Evolutionary conservation across 192 early-diverging fungal genomes (phyloP).

Genomic region (Entomortierella chlamydospora): DNA sequence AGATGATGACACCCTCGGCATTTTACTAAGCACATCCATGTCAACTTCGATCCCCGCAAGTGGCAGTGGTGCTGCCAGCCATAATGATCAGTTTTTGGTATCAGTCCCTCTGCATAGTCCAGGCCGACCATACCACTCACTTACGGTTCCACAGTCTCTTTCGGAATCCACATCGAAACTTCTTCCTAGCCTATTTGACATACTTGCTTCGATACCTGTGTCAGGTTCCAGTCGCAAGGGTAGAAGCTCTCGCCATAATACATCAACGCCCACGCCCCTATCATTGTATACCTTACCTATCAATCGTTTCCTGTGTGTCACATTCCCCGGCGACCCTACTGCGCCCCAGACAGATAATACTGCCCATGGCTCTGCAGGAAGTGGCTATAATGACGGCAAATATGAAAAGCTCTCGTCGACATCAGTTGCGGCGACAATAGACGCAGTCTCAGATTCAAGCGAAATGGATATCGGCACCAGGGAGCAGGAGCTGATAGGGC

Average conservation of each 20-base stretch:
- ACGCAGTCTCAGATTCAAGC: background rate
- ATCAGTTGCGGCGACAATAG: background rate
- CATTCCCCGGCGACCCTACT: background rate
- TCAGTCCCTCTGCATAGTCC: slow-evolving; percentile 11
- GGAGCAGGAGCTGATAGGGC: background rate
- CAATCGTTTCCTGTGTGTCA: background rate
- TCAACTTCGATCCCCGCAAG: background rate
- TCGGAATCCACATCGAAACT: background rate
- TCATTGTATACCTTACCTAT: background rate
- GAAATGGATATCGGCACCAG: background rate
- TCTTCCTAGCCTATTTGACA: background rate
- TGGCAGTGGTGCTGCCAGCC: background rate
- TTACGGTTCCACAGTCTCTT: background rate
- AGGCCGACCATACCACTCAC: slow-evolving; percentile 4
- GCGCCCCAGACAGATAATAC: background rate
- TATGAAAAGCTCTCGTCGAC: no score
- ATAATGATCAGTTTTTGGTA: slow-evolving; percentile 11
- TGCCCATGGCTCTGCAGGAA: background rate
- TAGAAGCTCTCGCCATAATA: background rate
- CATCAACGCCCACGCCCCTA: background rate
- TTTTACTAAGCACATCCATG: slow-evolving; percentile 3
- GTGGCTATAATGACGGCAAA: background rate
- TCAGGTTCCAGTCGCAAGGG: background rate
- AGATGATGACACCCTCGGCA: slow-evolving; percentile 16
- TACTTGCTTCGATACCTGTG: background rate